These are phyloP conservation scores for Dispira parvispora DNA, from an alignment of 192 early-diverging fungal species.

Conservation along the genomic window DNA sequence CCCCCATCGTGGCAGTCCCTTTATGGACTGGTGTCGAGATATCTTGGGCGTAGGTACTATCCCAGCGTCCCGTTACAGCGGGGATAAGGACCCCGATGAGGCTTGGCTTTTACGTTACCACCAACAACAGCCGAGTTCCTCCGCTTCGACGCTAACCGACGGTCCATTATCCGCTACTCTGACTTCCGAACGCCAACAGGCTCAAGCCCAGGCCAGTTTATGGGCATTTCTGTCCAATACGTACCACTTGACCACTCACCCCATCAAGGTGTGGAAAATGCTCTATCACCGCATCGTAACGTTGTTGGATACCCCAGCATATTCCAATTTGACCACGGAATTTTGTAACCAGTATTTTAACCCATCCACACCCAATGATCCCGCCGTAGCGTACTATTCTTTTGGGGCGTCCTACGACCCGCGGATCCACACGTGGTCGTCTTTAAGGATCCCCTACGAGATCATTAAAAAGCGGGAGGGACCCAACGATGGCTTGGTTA, in stretches of 20 bases:
- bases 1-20: conserved; percentile 78
- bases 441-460: conserved; percentile 60
- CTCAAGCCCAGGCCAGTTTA: conserved; percentile 13
- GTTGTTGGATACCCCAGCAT: conserved; percentile 73
- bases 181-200: conserved; percentile 18
- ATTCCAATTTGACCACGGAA: conserved; percentile 75
- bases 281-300: conserved; percentile 41
- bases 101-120: conserved; percentile 9
- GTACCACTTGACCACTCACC: conserved; percentile 13
- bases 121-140: conserved; percentile 8
- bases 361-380: conserved; percentile 61
- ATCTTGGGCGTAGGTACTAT: conserved; percentile 61
- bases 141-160: conserved; percentile 12
- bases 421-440: conserved; percentile 45
- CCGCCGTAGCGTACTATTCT: conserved; percentile 59
- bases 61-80: conserved; percentile 15
- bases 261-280: conserved; percentile 17
- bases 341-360: conserved; percentile 81
- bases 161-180: conserved; percentile 17
- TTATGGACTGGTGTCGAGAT: conserved; percentile 92
- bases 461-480: conserved; percentile 67
- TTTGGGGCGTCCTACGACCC: conserved; percentile 59
- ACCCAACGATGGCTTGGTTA: conserved; percentile 86
- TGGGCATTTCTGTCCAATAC: conserved; percentile 9
- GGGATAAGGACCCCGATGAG: conserved; percentile 5